Conservation (phyloP, 495 filamentous ascomycete species). For the Talaromyces proteolyticus region DNA sequence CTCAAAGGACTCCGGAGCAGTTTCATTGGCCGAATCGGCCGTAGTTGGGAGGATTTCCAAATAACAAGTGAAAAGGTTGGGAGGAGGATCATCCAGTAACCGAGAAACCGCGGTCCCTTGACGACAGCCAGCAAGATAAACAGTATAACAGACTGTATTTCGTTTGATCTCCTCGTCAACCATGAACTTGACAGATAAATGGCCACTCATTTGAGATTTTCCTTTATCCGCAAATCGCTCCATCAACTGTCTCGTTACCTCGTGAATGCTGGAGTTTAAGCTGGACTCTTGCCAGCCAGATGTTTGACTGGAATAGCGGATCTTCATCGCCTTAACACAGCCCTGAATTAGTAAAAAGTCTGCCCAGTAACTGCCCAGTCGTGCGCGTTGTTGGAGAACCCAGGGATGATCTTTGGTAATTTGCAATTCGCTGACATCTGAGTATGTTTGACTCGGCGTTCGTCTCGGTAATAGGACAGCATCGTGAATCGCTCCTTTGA, state of each 20-base stretch:
- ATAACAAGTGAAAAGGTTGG: slow-evolving; percentile 25
- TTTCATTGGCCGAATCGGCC: too few species aligned
- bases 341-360: slow-evolving; percentile 60
- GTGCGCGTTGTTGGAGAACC: slow-evolving; percentile 63
- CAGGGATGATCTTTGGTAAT: slow-evolving; percentile 54
- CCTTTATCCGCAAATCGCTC: slow-evolving; percentile 43
- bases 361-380: slow-evolving; percentile 61
- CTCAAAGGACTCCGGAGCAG: too few species aligned
- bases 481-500: slow-evolving; percentile 25
- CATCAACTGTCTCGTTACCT: slow-evolving; percentile 58
- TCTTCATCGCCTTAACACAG: slow-evolving; percentile 54
- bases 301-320: slow-evolving; percentile 43
- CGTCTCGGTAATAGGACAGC: slow-evolving; percentile 52
- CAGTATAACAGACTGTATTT: slow-evolving; percentile 30
- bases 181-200: slow-evolving; percentile 63
- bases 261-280: slow-evolving; percentile 42
- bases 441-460: slow-evolving; percentile 46
- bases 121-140: slow-evolving; percentile 32
- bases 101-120: slow-evolving; percentile 22
- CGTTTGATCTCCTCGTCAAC: slow-evolving; percentile 41
- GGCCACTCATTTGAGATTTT: slow-evolving; percentile 54
- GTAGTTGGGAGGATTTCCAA: slow-evolving; percentile 23
- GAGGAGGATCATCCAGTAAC: slow-evolving; percentile 18
- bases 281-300: slow-evolving; percentile 52
- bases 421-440: slow-evolving; percentile 44